phyloP scores from a whole-genome alignment of 2,329 filamentous ascomycete species.

The Xylaria sp. region DNA sequence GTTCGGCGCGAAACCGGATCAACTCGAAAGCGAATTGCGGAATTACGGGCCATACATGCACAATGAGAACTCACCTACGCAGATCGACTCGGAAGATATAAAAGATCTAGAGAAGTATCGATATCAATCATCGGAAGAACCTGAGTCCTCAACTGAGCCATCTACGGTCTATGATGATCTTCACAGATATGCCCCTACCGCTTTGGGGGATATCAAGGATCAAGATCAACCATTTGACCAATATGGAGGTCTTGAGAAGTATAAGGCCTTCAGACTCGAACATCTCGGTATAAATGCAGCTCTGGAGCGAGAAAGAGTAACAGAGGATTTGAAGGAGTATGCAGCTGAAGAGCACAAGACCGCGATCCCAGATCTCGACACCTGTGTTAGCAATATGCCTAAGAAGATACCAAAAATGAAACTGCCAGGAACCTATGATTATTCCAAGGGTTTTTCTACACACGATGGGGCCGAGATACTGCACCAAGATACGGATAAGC shows the following conservation, averaged over 20 bases:
- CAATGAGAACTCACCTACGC: conserved; percentile 49
- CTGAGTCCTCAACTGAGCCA: conserved; percentile 27
- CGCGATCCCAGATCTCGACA: neutral
- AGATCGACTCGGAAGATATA: neutral
- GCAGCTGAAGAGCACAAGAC: conserved; percentile 49
- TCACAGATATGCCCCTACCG: conserved; percentile 50
- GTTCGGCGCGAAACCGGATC: conserved; percentile 27
- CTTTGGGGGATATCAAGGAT: conserved; percentile 42
- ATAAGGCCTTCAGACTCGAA: conserved; percentile 51
- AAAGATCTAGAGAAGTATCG: conserved; percentile 58
- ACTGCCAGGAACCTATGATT: conserved; percentile 29
- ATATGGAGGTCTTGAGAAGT: conserved; percentile 56
- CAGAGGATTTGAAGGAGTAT: conserved; percentile 52
- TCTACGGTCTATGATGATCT: conserved; percentile 52
- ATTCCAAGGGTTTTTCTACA: conserved; percentile 12
- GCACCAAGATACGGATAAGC: conserved; percentile 46
- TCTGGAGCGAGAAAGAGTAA: conserved; percentile 48
- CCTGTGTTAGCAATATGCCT: neutral
- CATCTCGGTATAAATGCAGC: conserved; percentile 49
- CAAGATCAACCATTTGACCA: conserved; percentile 45
- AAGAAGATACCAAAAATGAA: conserved; percentile 37
- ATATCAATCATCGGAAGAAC: conserved; percentile 20
- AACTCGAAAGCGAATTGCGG: conserved; percentile 51
- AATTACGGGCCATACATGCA: conserved; percentile 53
- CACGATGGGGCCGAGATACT: conserved; percentile 28